Evolutionary conservation across 441 rosid species (phyloP), one percentile per base, ranked within the genome.

Genomic region (Mallotus repandus): DNA sequence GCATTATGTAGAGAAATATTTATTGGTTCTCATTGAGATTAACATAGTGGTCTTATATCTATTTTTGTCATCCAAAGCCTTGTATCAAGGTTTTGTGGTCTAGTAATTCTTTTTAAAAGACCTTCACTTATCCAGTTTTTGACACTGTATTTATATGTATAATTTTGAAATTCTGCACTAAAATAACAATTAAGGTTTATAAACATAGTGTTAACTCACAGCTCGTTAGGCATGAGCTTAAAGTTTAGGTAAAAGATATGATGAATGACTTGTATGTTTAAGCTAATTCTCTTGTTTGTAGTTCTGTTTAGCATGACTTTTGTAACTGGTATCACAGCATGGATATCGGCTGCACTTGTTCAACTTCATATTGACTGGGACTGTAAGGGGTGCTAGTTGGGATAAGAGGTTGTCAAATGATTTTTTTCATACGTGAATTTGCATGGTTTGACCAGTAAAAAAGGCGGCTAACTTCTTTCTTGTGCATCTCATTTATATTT

Each of bases 211-310:
- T 38, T 38, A 38, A 38, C 2, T 38, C 7, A 38, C 41, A 38
- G 41, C 59, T 35, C 15, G n/a, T 57, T 22, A 38, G 64, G 41
- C 53, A 13, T 69, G 14, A 41, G 11, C 64, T 15, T 38, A 38
- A 38, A 4, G 5, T 38, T 12, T 25, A 10, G 52, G 5, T 13
- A 55, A 16, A 68, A 3, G 32, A 21, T 57, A 13, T 43, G 11
- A 45, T 57, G 21, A 9, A 7, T 41, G 50, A 55, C 32, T 14
- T 43, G 41, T 55, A 19, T 69, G 43, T 57, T 57, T 69, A 41
- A 57, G 73, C 52, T 57, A 29, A 11, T 69, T 57, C 45, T 68
- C 38, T 9, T 52, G 16, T 68, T 45, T 45, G 11, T 45, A 45
- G 49, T 53, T 52, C 32, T 12, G 10, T 29, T 32, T n/a, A 32